Evolutionary conservation across 768 basidiomycete genomes (phyloP).

Genomic region (Amanita molliuscula): DNA sequence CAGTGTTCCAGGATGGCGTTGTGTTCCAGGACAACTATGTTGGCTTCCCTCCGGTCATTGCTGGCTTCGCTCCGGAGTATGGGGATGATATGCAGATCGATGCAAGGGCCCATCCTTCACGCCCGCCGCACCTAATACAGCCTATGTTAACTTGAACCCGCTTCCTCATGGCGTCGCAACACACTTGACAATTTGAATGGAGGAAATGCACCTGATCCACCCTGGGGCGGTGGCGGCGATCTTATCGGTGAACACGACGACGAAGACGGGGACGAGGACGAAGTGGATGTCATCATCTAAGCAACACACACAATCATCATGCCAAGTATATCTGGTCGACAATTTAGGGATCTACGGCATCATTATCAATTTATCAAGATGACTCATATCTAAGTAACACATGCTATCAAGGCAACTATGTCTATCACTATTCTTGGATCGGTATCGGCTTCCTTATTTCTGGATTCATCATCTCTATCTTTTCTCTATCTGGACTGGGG

Average conservation of each 20-base stretch:
- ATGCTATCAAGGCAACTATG: no score
- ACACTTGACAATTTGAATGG: no score
- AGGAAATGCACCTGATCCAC: not conserved
- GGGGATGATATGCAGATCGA: not conserved
- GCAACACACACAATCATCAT: not conserved
- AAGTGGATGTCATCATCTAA: not conserved
- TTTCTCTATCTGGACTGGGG: no score
- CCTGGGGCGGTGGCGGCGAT: not conserved
- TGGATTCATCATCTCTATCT: no score
- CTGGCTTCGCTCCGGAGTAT: not conserved
- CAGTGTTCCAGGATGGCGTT: not conserved
- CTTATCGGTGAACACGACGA: not conserved
- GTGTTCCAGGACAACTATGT: not conserved
- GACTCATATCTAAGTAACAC: no score
- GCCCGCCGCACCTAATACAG: no score
- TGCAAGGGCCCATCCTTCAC: not conserved
- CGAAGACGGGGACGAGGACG: not conserved
- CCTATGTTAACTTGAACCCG: no score
- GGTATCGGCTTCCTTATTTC: no score
- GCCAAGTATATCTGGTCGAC: not conserved
- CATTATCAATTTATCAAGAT: no score
- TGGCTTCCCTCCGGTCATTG: not conserved
- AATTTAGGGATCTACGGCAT: no score
- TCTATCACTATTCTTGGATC: no score
- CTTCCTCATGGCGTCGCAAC: no score